phyloP scores from a whole-genome alignment of 305 asterid genomes.

The Rubia tinctorum region DNA sequence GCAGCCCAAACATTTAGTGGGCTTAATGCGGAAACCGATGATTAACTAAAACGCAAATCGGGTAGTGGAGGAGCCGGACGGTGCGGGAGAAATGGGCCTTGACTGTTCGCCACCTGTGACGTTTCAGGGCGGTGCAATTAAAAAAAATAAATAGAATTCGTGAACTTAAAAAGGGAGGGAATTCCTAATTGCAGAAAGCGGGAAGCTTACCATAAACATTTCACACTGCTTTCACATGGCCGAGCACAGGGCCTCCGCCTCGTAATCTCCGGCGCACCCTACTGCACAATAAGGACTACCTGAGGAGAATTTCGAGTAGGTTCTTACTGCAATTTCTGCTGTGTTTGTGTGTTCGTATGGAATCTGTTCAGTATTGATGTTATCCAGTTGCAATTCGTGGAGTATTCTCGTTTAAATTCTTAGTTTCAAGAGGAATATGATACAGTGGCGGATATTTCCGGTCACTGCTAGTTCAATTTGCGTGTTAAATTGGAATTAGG shows the following conservation, averaged over 20 bases:
- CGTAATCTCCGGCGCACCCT: background rate
- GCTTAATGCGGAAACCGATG: background rate
- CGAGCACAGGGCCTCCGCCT: background rate
- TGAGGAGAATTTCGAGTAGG: background rate
- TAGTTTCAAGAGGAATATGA: background rate
- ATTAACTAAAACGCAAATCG: background rate
- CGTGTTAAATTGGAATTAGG: background rate
- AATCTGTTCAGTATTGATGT: background rate
- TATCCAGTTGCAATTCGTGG: background rate
- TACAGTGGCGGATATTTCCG: no score
- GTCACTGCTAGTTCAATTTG: background rate
- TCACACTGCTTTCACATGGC: background rate
- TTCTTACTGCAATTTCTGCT: background rate
- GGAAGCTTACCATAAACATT: slow-evolving; percentile 29
- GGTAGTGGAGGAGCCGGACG: background rate
- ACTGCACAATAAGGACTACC: background rate
- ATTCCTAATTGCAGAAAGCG: slow-evolving; percentile 38
- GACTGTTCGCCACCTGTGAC: background rate
- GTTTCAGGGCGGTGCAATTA: slow-evolving; percentile 17
- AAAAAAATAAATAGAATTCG: slow-evolving; percentile 1
- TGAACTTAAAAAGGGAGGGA: slow-evolving; percentile 41
- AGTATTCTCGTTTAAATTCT: background rate
- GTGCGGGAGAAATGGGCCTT: background rate
- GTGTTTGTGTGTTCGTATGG: background rate
- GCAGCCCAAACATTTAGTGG: background rate